Evolutionary conservation across 495 filamentous ascomycete species (phyloP).

Genomic region (Penicillium roqueforti): DNA sequence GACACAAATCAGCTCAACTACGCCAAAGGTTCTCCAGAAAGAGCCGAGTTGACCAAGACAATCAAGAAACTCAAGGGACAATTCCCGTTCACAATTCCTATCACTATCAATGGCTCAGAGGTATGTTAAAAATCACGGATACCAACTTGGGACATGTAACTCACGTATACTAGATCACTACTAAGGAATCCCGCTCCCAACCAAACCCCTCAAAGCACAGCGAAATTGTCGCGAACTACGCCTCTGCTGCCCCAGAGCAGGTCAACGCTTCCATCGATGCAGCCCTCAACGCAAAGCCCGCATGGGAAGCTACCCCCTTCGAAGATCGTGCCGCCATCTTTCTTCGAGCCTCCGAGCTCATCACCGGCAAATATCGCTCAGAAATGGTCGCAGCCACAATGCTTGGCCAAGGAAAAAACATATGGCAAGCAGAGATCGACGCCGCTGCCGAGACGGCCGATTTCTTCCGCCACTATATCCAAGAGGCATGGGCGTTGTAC

Average conservation of each 20-base stretch:
- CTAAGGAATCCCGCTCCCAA: conserved; percentile 41
- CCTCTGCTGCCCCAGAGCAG: conserved; percentile 61
- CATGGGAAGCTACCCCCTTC: conserved; percentile 80
- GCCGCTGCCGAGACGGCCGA: conserved; percentile 83
- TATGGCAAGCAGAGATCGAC: conserved; percentile 96
- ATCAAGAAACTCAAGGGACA: conserved; percentile 25
- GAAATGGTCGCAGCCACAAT: conserved; percentile 90
- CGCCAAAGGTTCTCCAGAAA: conserved; percentile 28
- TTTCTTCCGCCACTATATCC: conserved; percentile 76
- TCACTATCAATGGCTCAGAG: conserved; percentile 26
- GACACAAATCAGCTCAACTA: conserved; percentile 22
- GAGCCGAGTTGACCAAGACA: conserved; percentile 24
- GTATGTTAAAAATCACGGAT: conserved; percentile 7
- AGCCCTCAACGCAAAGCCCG: conserved; percentile 72
- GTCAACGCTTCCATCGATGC: conserved; percentile 70
- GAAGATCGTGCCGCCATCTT: conserved; percentile 86
- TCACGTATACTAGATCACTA: conserved; percentile 13
- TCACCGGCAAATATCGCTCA: conserved; percentile 84
- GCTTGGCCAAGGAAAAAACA: conserved; percentile 92
- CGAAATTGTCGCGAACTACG: conserved; percentile 65
- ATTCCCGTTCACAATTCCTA: conserved; percentile 27
- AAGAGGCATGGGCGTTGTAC: conserved; percentile 69
- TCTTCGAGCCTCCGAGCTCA: conserved; percentile 82
- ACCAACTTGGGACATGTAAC: neutral
- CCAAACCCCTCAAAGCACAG: conserved; percentile 69